Evolutionary conservation across 176 grass and related monocot genomes (phyloP), one percentile per base, ranked within the genome.

Genomic region (Aegilops sharonensis): DNA sequence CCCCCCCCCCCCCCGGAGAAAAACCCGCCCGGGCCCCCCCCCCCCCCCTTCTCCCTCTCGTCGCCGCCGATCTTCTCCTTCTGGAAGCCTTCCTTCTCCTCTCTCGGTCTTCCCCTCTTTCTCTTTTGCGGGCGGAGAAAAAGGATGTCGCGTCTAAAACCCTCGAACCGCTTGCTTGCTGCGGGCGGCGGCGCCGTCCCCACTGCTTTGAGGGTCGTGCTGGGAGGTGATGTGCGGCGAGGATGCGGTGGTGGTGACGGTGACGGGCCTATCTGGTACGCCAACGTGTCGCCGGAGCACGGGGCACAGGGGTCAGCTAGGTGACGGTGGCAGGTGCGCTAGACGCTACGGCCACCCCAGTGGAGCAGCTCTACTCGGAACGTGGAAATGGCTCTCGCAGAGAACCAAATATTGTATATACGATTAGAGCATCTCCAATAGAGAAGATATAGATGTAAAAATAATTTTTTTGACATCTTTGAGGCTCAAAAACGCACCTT

Each of bases 141-240:
- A 74, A 27, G 20, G 78, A 42, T 25, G 68, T 89, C 68, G 88
- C 77, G 65, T 89, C 87, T 67, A 85, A 89, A 89, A 89, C 88
- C 87, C 88, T 85, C 77, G 68, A 56, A 66, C 50, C 77, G 59
- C 9, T 47, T 50, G 6, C 72, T 8, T 31, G 27, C 5, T 11
- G 63, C 39, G 62, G n/a, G 74, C 73, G 30, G 68, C 68, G 68
- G 68, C 24, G 52, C 6, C n/a, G 30, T 9, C n/a, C 13, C 12
- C n/a, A 13, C 24, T 43, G 70, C 88, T 69, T 89, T 48, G 70
- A 80, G 60, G 36, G 25, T 68, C 78, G 78, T 77, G 83, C 78
- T 2, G 27, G 36, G 4, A 40, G 8, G 5, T 17, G 67, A 87
- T 72, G 52, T 63, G 77, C 67, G 77, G 72, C 63, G 8, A 20